phyloP scores from a whole-genome alignment of 768 basidiomycete species.

The Tricholoma matsutake region DNA sequence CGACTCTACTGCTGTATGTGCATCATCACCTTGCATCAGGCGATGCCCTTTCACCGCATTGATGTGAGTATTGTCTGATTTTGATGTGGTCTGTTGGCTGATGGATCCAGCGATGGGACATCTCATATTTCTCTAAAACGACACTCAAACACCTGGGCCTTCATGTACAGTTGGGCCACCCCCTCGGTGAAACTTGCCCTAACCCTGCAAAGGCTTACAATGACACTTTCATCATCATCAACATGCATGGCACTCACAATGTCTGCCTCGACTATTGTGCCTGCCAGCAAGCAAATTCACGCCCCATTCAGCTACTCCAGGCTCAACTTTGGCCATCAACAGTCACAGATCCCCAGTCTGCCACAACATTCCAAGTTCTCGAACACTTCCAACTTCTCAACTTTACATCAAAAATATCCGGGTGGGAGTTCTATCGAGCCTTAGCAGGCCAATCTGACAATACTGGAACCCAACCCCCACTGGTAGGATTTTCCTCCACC shows the following conservation, averaged over 20 bases:
- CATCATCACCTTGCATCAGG: background rate
- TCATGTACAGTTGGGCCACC: conserved; percentile 24
- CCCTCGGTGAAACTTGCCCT: too few relatives aligned
- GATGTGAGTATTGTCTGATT: background rate
- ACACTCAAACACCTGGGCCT: conserved; percentile 22
- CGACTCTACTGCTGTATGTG: background rate
- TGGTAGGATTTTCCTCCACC: too few relatives aligned
- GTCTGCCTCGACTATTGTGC: conserved; percentile 28
- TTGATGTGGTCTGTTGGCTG: background rate
- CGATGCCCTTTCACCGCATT: background rate
- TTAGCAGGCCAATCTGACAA: conserved; percentile 25
- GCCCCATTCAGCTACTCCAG: conserved; percentile 25
- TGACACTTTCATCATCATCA: conserved; percentile 27
- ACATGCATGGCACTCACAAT: conserved; percentile 26
- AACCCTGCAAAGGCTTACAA: conserved; percentile 2
- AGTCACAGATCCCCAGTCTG: conserved; percentile 21
- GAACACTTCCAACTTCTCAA: conserved; percentile 24
- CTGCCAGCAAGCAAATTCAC: conserved; percentile 17
- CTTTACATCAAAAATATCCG: conserved; percentile 25
- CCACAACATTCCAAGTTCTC: conserved; percentile 22
- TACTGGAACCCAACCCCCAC: conserved; percentile 1
- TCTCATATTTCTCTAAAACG: conserved; percentile 8
- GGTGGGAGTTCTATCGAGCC: conserved; percentile 27
- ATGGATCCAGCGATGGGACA: background rate
- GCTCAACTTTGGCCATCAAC: conserved; percentile 31